Evolutionary conservation across 176 grass and related monocot genomes (phyloP).

Genomic region (Cocos nucifera): DNA sequence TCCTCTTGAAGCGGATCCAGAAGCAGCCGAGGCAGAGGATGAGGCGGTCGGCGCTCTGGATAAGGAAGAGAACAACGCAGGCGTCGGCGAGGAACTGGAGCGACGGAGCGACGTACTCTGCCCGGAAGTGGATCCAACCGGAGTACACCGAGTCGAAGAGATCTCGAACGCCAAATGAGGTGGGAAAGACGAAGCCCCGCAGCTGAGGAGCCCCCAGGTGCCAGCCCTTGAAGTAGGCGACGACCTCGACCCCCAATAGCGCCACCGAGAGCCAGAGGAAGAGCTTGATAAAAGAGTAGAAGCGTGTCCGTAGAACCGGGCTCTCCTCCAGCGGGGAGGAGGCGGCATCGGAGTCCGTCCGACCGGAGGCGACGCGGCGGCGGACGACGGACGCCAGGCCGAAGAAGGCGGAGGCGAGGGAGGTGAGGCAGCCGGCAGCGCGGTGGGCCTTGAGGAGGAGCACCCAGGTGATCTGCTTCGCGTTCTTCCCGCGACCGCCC

Average conservation of each 20-base stretch:
- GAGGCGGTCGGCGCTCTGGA: constrained; percentile 38
- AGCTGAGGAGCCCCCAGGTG: constrained; percentile 25
- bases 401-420: constrained; percentile 20
- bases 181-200: constrained; percentile 17
- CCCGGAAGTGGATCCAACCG: constrained; percentile 24
- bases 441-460: constrained; percentile 38
- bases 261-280: constrained; percentile 33
- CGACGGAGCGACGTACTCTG: constrained; percentile 23
- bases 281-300: constrained; percentile 38
- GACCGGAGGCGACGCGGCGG: constrained; percentile 32
- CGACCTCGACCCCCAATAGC: constrained; percentile 29
- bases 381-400: constrained; percentile 20
- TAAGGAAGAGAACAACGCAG: constrained; percentile 41
- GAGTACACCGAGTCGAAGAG: constrained; percentile 25
- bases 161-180: constrained; percentile 18
- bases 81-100: constrained; percentile 33
- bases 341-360: constrained; percentile 25
- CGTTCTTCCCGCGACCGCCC: constrained; percentile 37
- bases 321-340: constrained; percentile 12
- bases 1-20: constrained; percentile 37
- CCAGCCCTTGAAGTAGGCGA: constrained; percentile 37
- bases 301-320: constrained; percentile 19
- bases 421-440: constrained; percentile 36
- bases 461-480: constrained; percentile 49
- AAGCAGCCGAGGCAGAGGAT: constrained; percentile 45